Base-by-base conservation (phyloP, 306 rosid genomes). In the Castanea sativa region DNA sequence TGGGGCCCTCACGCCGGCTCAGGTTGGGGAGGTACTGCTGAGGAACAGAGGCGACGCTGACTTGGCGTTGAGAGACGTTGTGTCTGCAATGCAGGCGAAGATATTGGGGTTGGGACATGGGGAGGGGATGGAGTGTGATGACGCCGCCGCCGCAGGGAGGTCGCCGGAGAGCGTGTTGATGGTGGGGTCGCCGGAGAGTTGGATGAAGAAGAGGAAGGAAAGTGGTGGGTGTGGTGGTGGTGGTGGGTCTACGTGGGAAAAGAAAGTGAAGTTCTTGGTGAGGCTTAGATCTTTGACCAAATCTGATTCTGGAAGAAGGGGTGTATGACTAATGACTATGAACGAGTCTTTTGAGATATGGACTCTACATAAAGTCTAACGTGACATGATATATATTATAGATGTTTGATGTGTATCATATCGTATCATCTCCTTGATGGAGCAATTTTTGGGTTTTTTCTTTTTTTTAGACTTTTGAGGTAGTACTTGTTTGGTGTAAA, bases 271-370 rank as follows among this genome's bases (percentile, higher is more conserved):
- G 73, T 88, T 93, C 76, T 87, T 93, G 2, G 98, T 89, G 20
- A 89, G 98, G 79, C 89, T 91, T 16, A 85, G 87, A 71, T 93
- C 98, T 83, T 87, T 93, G 87, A 93, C 98, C 68, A 93, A 90
- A 79, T 91, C 97, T 79, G 95, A 93, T 61, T 81, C 92, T 0
- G 92, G 87, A 0, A 84, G 90, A 77, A 77, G 82, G 64, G 79
- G 88, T 16, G 77, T 78, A 12, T 86, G 78, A 83, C 41, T 41
- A 41, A 25, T 25, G 27, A 25, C 27, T 25, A 25, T 25, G 27
- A 6, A 6, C 8, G 45, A 41, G 45, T 41, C 45, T 41, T 41
- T 41, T 41, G 11, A 41, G 45, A 41, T 41, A 1, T 0, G 1
- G 53, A 49, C 15, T 49, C 53, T 49, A 12, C 45, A 41, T 49